phyloP scores from a whole-genome alignment of 176 grass and related monocot genomes.

The Hordeum vulgare region DNA sequence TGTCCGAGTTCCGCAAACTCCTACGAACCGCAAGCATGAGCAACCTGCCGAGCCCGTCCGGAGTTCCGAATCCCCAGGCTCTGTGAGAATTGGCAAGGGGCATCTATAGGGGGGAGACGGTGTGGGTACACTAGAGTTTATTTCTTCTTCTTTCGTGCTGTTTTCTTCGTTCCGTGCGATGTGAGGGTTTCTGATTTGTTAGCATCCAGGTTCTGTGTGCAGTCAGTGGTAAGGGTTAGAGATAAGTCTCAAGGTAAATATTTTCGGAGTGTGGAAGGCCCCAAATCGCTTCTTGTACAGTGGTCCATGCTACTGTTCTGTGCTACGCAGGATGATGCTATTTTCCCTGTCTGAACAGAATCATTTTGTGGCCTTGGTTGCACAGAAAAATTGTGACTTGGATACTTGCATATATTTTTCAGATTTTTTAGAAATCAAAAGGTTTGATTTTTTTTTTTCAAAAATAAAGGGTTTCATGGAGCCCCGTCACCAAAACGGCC shows the following conservation, averaged over 20 bases:
- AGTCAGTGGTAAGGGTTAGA: conserved; percentile 13
- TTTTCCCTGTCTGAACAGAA: no score
- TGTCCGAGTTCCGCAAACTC: conserved; percentile 79
- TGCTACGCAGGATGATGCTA: no score
- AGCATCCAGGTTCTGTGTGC: conserved; percentile 50
- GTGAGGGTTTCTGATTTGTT: conserved; percentile 21
- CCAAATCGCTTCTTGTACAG: conserved; percentile 28
- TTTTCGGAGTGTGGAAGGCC: not conserved
- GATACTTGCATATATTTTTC: no score
- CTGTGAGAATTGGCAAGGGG: conserved; percentile 15
- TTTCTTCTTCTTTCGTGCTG: not conserved
- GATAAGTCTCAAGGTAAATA: conserved; percentile 16
- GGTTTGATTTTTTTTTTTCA: no score
- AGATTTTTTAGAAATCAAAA: no score
- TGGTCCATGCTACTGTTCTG: not conserved
- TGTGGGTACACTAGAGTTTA: conserved; percentile 3
- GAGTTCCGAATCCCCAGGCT: conserved; percentile 33
- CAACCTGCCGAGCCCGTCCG: conserved; percentile 72
- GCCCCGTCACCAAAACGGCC: no score
- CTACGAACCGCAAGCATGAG: conserved; percentile 89
- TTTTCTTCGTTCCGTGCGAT: conserved; percentile 31
- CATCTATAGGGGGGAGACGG: not conserved
- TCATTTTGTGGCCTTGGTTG: no score
- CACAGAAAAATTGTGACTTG: no score
- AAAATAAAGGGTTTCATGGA: no score